phyloP scores from a whole-genome alignment of 805 yeast species.

The Yarrowia sp. region DNA sequence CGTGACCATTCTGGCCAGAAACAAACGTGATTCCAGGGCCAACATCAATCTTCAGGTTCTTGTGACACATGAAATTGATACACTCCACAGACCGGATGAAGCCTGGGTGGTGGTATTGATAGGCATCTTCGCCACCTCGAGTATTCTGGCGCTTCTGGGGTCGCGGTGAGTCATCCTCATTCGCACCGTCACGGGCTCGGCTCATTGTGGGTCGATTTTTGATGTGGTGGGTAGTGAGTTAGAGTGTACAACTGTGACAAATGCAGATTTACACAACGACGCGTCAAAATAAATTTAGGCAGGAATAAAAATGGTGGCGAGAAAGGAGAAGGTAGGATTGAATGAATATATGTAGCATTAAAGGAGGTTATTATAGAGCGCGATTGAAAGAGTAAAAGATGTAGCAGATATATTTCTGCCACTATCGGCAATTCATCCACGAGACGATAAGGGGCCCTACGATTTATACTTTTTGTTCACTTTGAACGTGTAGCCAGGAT shows the following conservation, averaged over 20 bases:
- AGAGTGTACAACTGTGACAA: no score
- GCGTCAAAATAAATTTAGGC: not conserved
- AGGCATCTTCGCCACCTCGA: not conserved
- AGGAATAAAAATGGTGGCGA: no score
- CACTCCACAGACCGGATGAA: slow-evolving; percentile 15
- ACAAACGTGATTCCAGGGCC: slow-evolving; percentile 83
- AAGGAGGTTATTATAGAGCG: no score
- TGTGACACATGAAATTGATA: slow-evolving; percentile 32
- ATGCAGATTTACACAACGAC: not conserved
- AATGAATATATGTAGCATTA: no score
- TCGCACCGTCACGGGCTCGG: not conserved
- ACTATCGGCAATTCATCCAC: no score
- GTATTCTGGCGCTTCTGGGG: slow-evolving; percentile 8
- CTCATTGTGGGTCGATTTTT: not conserved
- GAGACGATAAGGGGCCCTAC: no score
- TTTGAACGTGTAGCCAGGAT: no score
- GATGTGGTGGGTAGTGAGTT: not conserved
- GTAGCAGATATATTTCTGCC: no score
- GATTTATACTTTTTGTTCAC: no score
- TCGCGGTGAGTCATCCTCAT: not conserved
- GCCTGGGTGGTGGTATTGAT: slow-evolving; percentile 9
- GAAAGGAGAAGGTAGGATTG: no score
- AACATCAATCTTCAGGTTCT: slow-evolving; percentile 60
- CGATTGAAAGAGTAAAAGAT: no score
- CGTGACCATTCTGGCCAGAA: slow-evolving; percentile 87